These are phyloP conservation scores for Fusarium virguliforme DNA, from an alignment of 2,329 filamentous ascomycete species.

Conservation along the genomic window DNA sequence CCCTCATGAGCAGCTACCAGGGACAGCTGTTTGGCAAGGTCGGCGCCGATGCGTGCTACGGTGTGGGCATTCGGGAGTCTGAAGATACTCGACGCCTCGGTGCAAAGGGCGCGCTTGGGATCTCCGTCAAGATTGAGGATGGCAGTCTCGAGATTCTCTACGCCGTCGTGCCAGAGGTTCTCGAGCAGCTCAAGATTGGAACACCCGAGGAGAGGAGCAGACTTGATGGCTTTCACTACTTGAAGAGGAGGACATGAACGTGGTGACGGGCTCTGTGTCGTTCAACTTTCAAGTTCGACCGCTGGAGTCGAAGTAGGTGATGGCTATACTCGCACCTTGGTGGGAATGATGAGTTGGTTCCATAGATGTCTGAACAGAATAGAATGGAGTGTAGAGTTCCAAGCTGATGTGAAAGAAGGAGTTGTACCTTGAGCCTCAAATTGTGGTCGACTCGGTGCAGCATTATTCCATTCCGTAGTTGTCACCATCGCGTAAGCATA, in stretches of 20 bases:
- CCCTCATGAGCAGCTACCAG: constrained; percentile 59
- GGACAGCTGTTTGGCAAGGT: constrained; percentile 63
- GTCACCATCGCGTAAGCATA: not conserved
- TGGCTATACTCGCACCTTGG: not conserved
- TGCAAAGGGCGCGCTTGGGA: constrained; percentile 58
- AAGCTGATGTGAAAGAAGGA: not conserved
- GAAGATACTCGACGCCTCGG: constrained; percentile 57
- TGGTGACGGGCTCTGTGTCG: constrained; percentile 55
- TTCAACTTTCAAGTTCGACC: constrained; percentile 39
- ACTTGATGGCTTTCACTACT: constrained; percentile 55
- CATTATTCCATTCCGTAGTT: constrained; percentile 3
- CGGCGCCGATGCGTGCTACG: constrained; percentile 67
- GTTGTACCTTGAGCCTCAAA: not conserved
- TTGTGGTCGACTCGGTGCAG: not conserved
- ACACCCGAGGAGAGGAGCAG: constrained; percentile 49
- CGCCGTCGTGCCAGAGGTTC: constrained; percentile 60
- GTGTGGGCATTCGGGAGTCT: constrained; percentile 59
- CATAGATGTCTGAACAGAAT: not conserved
- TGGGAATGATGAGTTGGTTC: not conserved
- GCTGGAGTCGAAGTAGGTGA: not conserved
- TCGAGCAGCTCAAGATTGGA: constrained; percentile 62
- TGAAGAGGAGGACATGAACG: constrained; percentile 52
- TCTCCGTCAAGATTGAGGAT: constrained; percentile 67
- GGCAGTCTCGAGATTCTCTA: constrained; percentile 63
- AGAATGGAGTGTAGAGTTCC: not conserved